phyloP scores from a whole-genome alignment of 2,329 filamentous ascomycete species.

The Trichoderma harzianum region DNA sequence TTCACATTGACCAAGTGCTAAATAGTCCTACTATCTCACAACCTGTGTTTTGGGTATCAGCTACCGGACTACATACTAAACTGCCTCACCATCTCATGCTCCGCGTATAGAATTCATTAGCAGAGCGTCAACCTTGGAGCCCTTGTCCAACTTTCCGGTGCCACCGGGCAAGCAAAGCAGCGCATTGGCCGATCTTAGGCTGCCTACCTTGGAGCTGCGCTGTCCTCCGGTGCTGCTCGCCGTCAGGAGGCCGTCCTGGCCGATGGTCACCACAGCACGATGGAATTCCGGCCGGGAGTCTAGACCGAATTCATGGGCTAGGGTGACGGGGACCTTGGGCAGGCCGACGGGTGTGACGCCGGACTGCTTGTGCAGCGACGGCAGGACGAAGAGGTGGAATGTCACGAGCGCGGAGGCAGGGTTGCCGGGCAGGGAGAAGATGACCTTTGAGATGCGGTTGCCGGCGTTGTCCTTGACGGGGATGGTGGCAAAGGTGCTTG shows the following conservation, averaged over 20 bases:
- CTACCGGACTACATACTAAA: neutral
- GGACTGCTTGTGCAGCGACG: conserved; percentile 72
- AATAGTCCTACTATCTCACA: neutral
- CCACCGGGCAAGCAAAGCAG: conserved; percentile 71
- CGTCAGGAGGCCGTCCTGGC: conserved; percentile 63
- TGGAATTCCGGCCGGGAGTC: conserved; percentile 90
- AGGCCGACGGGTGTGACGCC: conserved; percentile 68
- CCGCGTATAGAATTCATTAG: conserved; percentile 60
- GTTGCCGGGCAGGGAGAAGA: conserved; percentile 92
- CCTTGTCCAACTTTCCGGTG: conserved; percentile 63
- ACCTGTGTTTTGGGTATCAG: neutral
- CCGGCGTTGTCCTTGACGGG: conserved; percentile 60
- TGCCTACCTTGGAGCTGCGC: conserved; percentile 84
- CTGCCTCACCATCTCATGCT: neutral
- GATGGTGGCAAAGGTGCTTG: conserved; percentile 92
- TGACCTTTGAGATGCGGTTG: conserved; percentile 59
- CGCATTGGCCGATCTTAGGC: conserved; percentile 83
- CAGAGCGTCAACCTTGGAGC: conserved; percentile 70
- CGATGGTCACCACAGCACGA: conserved; percentile 69
- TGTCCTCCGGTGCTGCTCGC: conserved; percentile 86
- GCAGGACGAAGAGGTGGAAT: conserved; percentile 90
- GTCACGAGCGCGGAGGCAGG: conserved; percentile 91
- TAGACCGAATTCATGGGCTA: conserved; percentile 69
- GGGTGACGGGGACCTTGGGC: conserved; percentile 64
- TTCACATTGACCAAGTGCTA: neutral